Base-by-base conservation (phyloP, 2,329 filamentous ascomycete species). In the Colletotrichum sp. region DNA sequence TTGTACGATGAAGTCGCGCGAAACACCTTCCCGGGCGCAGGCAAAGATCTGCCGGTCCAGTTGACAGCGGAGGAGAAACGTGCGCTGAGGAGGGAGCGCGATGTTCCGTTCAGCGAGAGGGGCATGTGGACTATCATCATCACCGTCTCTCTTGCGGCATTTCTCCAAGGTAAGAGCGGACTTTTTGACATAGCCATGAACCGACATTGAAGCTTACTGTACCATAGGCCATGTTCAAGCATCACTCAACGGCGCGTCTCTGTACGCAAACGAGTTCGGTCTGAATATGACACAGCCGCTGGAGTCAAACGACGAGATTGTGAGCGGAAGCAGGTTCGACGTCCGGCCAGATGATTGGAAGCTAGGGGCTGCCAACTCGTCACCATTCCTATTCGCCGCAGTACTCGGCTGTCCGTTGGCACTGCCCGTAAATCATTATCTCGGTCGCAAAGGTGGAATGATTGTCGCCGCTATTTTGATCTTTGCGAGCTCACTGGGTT, bases 121-220 rank as follows among this genome's bases (percentile, higher is more conserved):
- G 81, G 82, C 4, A 86, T 86, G 82, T 72, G 80, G 18, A 78
- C 82, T 13, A 84, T 87, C 66, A 82, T 86, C 51, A 74, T 83
- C 36, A 86, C 84, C 2, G 85, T 87, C 15, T 86, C 84, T 5
- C 78, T 86, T 4, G 85, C 85, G 0, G 85, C 85, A 0, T 83
- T 87, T 57, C 77, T 87, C 0, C 85, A 87, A 76, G 85, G 74
- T 74, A 38, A 34, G 11, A n/a, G 6, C 21, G 6, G 6, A 6
- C 1, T 15, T n/a, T 34, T n/a, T 31, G 38, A 13, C 15, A 5
- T 38, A 13, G 11, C 34, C 18, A 21, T 36, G 16, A 27, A 18
- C 6, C 54, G 9, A 4, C 12, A 21, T n/a, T 7, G 9, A 65
- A 24, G 31, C 67, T 61, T 15, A 74, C 13, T 2, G 6, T 15